Evolutionary conservation across 2,329 filamentous ascomycete species (phyloP), one percentile per base, ranked within the genome.

Genomic region (Xylariomycetidae sp.): DNA sequence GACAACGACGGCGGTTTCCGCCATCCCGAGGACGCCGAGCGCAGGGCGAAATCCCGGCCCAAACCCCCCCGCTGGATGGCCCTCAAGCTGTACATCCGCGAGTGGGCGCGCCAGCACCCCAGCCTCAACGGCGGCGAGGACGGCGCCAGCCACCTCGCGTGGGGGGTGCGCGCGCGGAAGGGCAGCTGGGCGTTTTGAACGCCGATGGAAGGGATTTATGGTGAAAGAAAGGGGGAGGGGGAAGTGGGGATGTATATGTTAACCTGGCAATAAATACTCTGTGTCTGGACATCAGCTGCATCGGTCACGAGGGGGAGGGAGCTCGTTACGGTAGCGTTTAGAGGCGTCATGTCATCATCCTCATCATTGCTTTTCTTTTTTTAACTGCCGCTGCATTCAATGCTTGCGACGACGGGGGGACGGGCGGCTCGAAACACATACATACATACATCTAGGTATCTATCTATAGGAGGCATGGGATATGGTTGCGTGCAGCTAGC

Each of bases 51-150:
- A 29, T 68, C 68, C 35, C 67, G 40, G 5, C 42, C 44, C 16
- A 54, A 55, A 30, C 54, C 54, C 14, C 68, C 79, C 34, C 73
- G 90, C 33, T 96, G 90, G 90, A 79, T 74, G 52, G 90, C 90
- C 1, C 66, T 96, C 26, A 82, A 81, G 52, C 55, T 79, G 25
- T 96, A 96, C 57, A 84, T 96, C 24, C 71, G 72, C 23, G 88
- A 95, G 57, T 96, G 90, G 90, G 89, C 84, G 16, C 72, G 82
- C 36, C 88, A 95, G 59, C 85, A 93, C 55, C 86, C 88, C 5
- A 72, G 76, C 41, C 76, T 92, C 58, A 72, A 54, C 2, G 63
- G 77, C 41, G 69, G 76, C n/a, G n/a, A n/a, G 41, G 77, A 89
- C 59, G 70, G 51, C 4, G 60, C 46, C 65, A 68, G 36, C 67